Evolutionary conservation across 2,329 filamentous ascomycete genomes (phyloP).

Genomic region (Akanthomyces dipterigenus): DNA sequence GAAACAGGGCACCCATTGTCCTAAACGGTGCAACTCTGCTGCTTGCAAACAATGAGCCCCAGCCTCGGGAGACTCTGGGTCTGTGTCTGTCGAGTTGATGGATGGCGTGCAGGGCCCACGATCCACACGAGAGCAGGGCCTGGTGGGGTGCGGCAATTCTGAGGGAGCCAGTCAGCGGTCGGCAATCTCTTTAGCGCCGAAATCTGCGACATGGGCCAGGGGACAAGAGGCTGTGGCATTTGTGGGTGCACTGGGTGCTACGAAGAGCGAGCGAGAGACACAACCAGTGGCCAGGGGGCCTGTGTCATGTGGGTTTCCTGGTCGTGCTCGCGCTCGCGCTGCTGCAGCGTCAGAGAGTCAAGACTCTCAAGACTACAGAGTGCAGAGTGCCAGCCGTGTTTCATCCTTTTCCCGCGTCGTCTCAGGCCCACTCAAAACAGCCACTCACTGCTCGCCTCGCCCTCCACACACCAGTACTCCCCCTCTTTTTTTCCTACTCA

Average conservation of each 20-base stretch:
- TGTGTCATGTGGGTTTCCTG: constrained; percentile 2
- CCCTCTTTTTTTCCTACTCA: background rate
- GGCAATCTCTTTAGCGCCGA: background rate
- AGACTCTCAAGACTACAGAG: no score
- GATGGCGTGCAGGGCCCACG: background rate
- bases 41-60: no score
- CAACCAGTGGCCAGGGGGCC: background rate
- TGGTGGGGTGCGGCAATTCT: background rate
- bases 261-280: background rate
- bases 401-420: constrained; percentile 14
- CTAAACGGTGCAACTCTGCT: background rate
- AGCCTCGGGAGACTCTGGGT: no score
- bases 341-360: background rate
- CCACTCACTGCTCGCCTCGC: background rate
- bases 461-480: background rate
- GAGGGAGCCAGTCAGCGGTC: constrained; percentile 3
- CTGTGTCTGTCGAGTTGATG: no score
- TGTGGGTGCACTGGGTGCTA: no score
- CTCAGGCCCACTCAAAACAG: constrained; percentile 11
- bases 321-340: background rate
- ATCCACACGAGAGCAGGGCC: background rate
- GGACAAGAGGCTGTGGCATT: background rate
- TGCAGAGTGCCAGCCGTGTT: constrained; percentile 16
- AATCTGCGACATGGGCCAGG: background rate
- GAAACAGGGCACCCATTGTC: no score